These are phyloP conservation scores for Cutaneotrichosporon curvatum DNA, from an alignment of 1,284 basidiomycete species.

Conservation along the genomic window DNA sequence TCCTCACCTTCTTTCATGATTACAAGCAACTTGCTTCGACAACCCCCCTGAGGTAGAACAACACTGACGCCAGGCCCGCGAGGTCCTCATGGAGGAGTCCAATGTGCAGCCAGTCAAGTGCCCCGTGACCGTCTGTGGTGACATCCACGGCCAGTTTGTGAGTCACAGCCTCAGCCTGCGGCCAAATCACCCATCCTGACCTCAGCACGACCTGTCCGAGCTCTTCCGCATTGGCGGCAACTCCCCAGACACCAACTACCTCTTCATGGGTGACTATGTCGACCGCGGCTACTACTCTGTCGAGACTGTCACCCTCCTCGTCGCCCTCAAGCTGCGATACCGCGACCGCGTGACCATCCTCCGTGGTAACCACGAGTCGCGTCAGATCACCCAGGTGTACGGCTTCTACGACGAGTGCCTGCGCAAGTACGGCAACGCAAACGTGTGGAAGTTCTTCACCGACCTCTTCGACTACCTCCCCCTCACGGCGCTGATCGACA, in stretches of 20 bases:
- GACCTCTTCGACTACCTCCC: slow-evolving; percentile 98
- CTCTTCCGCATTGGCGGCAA: slow-evolving; percentile 99
- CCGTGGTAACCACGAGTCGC: slow-evolving; percentile 95
- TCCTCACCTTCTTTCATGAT: background rate
- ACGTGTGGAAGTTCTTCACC: slow-evolving; percentile 99
- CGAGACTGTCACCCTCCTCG: slow-evolving; percentile 96
- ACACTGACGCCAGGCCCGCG: slow-evolving; percentile 63
- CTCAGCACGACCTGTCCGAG: slow-evolving; percentile 94
- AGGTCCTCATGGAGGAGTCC: slow-evolving; percentile 95
- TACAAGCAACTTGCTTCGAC: no score
- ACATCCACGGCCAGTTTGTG: slow-evolving; percentile 99
- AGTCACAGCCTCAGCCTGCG: slow-evolving; percentile 47
- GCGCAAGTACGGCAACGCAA: slow-evolving; percentile 98
- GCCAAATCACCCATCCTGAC: background rate
- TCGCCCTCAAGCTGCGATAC: slow-evolving; percentile 96
- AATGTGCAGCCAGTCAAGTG: slow-evolving; percentile 97
- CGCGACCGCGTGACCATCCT: slow-evolving; percentile 97
- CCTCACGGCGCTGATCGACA: slow-evolving; percentile 93
- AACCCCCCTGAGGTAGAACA: no score
- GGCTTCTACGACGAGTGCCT: slow-evolving; percentile 99
- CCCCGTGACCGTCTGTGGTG: slow-evolving; percentile 94
- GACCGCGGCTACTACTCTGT: slow-evolving; percentile 99
- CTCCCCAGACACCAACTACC: slow-evolving; percentile 99
- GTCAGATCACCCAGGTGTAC: slow-evolving; percentile 99
- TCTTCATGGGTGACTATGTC: slow-evolving; percentile 99